Conservation (phyloP, 1,284 basidiomycete genomes). For the Cutaneotrichosporon dermatis region DNA sequence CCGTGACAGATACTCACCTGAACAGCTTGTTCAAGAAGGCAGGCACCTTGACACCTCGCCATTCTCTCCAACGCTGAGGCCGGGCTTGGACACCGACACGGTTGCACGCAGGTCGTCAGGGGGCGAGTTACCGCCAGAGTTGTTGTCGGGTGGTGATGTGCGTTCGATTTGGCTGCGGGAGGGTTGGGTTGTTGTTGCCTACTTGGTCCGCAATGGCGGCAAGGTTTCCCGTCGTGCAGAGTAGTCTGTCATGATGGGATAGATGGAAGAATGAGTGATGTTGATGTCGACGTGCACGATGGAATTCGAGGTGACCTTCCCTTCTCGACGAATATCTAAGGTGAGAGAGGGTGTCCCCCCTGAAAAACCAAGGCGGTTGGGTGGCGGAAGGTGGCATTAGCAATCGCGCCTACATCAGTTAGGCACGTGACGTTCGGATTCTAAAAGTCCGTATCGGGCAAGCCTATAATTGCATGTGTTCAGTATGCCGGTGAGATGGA, state of each 20-base stretch:
- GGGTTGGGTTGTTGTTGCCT: slow-evolving; percentile 20
- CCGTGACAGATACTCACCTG: slow-evolving; percentile 55
- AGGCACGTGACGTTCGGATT: too few relatives aligned
- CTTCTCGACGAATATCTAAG: too few relatives aligned
- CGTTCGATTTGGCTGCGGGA: slow-evolving; percentile 14
- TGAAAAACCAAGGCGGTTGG: too few relatives aligned
- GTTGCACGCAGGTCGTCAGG: slow-evolving; percentile 1
- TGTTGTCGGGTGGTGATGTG: slow-evolving; percentile 11
- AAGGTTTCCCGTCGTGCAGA: slow-evolving; percentile 33
- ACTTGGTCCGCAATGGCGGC: slow-evolving; percentile 41
- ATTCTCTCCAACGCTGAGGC: slow-evolving; percentile 44
- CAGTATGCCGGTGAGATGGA: neutral
- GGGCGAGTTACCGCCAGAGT: slow-evolving; percentile 7
- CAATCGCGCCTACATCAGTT: too few relatives aligned
- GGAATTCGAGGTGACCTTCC: too few relatives aligned
- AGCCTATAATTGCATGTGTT: neutral
- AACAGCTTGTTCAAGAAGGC: slow-evolving; percentile 90
- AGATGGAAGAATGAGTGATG: neutral
- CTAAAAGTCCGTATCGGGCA: too few relatives aligned
- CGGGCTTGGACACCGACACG: slow-evolving; percentile 31
- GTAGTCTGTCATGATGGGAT: neutral
- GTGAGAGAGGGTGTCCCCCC: too few relatives aligned
- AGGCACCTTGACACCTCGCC: slow-evolving; percentile 56
- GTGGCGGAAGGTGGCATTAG: too few relatives aligned
- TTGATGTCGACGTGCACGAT: too few relatives aligned